Evolutionary conservation across 1,284 basidiomycete genomes (phyloP), one percentile per base, ranked within the genome.

Genomic region (Heimioporus punctisporus): DNA sequence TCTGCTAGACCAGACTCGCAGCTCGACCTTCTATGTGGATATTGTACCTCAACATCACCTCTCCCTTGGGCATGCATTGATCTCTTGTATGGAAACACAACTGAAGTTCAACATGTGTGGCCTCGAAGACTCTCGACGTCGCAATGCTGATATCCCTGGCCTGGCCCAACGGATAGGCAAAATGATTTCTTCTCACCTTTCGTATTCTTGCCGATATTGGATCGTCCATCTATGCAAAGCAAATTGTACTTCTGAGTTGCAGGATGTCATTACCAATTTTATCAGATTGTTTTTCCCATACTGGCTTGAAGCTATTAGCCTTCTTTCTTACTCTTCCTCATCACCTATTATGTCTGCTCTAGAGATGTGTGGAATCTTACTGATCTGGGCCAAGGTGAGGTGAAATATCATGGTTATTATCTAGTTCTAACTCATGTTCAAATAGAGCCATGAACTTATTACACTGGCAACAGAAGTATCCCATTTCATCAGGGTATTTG

Each of bases 121-220:
- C 19, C 34, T 37, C 34, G 19, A 19, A 9, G 34, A 37, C 9
- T 37, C 34, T 37, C 15, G 6, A 49, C 23, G 45, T 3, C 21
- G 0, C 3, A 58, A 58, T 10, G 2, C 25, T 31, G 26, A 28
- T 3, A 5, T 59, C 2, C 34, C 40, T 2, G 28, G 41, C 8
- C 17, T 56, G 14, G 7, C 2, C 1, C 24, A 7, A 11, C 31
- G 17, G 5, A 31, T 58, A 6, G 45, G 37, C 17, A 40, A 37
- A 15, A n/a, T 43, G 2, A 52, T 59, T 31, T 42, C 53, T 0
- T 46, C 54, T 4, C 42, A 56, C 4, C 42, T 59, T 2, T 43
- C 31, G 11, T 60, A 58, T 6, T 30, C 56, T 5, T 58, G 56
- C 24, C 51, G 34, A 41, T 57, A 48, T 30, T 58, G 56, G 57